Conservation (phyloP, 2,329 filamentous ascomycete species). For the Talaromyces sp. region DNA sequence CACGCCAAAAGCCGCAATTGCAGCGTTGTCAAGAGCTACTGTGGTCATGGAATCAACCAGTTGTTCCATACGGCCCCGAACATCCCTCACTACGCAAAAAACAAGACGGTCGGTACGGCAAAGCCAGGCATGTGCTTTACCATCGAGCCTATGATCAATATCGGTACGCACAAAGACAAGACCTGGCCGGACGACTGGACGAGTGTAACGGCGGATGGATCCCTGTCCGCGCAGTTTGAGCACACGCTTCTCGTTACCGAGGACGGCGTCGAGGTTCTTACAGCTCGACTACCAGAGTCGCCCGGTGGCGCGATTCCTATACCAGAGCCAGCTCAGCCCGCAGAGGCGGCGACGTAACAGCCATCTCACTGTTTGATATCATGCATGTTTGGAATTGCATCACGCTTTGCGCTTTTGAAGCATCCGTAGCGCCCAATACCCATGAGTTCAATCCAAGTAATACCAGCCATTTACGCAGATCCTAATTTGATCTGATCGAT, state of each 20-base stretch:
- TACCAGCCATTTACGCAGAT: background rate
- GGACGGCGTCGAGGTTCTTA: slow-evolving; percentile 74
- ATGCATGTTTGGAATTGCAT: background rate
- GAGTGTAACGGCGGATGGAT: slow-evolving; percentile 85
- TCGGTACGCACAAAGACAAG: slow-evolving; percentile 85
- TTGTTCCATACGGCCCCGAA: slow-evolving; percentile 93
- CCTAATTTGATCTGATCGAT: background rate
- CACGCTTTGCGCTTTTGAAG: background rate
- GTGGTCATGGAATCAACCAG: slow-evolving; percentile 89
- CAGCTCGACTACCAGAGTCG: slow-evolving; percentile 65
- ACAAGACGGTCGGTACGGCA: slow-evolving; percentile 90
- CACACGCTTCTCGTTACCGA: slow-evolving; percentile 81
- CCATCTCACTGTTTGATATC: background rate
- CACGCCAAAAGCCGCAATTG: slow-evolving; percentile 79
- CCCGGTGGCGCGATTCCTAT: slow-evolving; percentile 68
- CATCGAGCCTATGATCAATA: slow-evolving; percentile 96
- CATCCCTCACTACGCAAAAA: slow-evolving; percentile 95
- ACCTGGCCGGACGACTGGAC: slow-evolving; percentile 99
- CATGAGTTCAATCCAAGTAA: background rate
- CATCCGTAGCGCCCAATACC: background rate
- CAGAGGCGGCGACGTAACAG: background rate
- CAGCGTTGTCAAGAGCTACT: slow-evolving; percentile 92
- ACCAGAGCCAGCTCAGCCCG: slow-evolving; percentile 30
- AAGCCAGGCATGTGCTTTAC: slow-evolving; percentile 98
- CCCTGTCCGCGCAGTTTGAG: slow-evolving; percentile 89